phyloP scores from a whole-genome alignment of 2,329 filamentous ascomycete genomes.

The Colletotrichum cuscutae region DNA sequence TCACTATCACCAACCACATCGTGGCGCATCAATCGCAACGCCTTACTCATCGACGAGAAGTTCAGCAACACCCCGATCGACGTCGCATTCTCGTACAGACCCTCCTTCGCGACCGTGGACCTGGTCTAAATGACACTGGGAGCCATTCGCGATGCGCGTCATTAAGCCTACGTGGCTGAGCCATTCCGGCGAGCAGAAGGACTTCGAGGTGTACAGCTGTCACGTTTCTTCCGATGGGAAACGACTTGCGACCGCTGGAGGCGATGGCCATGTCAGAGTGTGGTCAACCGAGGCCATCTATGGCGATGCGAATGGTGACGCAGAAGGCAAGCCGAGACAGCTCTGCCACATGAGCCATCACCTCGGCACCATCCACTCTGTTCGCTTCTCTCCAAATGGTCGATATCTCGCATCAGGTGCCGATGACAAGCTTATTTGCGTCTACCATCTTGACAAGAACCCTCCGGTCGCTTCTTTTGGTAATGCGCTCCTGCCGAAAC shows the following conservation, averaged over 20 bases:
- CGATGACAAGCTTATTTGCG: constrained; percentile 98
- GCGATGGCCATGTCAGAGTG: constrained; percentile 96
- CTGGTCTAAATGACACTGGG: constrained; percentile 19
- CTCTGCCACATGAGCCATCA: constrained; percentile 98
- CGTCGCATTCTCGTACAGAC: neutral
- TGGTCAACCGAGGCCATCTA: constrained; percentile 97
- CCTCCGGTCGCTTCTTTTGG: constrained; percentile 85
- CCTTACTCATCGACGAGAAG: neutral
- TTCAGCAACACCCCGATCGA: neutral
- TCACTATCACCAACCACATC: neutral
- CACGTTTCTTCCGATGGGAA: constrained; percentile 95
- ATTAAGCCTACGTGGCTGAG: constrained; percentile 97
- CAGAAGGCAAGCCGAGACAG: constrained; percentile 78
- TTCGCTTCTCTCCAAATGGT: constrained; percentile 94
- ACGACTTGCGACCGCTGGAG: constrained; percentile 91
- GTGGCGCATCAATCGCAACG: neutral
- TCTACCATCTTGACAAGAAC: constrained; percentile 89
- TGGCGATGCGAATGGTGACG: constrained; percentile 57
- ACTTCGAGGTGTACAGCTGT: constrained; percentile 98
- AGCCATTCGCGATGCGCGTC: constrained; percentile 72
- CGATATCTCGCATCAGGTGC: constrained; percentile 96
- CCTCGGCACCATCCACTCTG: constrained; percentile 95
- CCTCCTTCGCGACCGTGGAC: neutral
- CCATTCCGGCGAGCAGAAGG: constrained; percentile 96
- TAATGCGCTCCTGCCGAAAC: constrained; percentile 49